Conservation (phyloP, 169 alveolate genomes). For the Plasmodium fragile region DNA sequence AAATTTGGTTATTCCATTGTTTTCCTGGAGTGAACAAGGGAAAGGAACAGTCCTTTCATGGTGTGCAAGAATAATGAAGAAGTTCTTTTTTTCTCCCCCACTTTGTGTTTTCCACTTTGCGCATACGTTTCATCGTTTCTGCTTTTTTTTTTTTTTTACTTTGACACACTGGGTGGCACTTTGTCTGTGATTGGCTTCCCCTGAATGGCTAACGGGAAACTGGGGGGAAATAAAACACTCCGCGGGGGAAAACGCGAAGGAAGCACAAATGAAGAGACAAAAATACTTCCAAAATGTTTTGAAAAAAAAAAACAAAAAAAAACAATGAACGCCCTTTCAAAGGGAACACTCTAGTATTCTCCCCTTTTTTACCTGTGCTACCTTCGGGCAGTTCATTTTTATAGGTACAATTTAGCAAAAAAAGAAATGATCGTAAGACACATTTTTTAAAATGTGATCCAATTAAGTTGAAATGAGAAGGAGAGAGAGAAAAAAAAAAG, state of each 20-base stretch:
- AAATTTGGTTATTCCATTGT: constrained; percentile 61
- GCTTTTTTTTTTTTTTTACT: neutral
- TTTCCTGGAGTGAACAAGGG: constrained; percentile 33
- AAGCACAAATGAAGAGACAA: neutral
- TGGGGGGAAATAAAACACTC: neutral
- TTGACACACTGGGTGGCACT: constrained; percentile 12
- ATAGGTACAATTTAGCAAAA: neutral
- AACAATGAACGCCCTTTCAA: neutral
- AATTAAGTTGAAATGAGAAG: neutral
- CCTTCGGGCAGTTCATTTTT: constrained; percentile 27
- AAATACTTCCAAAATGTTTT: neutral
- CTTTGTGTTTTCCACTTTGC: neutral
- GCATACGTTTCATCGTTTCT: neutral
- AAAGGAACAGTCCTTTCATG: neutral
- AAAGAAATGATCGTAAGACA: neutral
- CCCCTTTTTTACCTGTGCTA: constrained; percentile 8
- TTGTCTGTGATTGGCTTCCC: constrained; percentile 35
- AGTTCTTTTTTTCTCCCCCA: neutral
- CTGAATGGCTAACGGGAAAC: constrained; percentile 29
- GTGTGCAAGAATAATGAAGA: neutral
- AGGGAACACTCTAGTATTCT: neutral
- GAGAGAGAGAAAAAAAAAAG: neutral
- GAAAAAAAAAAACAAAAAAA: neutral
- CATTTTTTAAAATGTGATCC: constrained; percentile 4
- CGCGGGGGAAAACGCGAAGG: neutral